These are phyloP conservation scores for Euphrasia confusa DNA, from an alignment of 257 asterid species.

Conservation along the genomic window DNA sequence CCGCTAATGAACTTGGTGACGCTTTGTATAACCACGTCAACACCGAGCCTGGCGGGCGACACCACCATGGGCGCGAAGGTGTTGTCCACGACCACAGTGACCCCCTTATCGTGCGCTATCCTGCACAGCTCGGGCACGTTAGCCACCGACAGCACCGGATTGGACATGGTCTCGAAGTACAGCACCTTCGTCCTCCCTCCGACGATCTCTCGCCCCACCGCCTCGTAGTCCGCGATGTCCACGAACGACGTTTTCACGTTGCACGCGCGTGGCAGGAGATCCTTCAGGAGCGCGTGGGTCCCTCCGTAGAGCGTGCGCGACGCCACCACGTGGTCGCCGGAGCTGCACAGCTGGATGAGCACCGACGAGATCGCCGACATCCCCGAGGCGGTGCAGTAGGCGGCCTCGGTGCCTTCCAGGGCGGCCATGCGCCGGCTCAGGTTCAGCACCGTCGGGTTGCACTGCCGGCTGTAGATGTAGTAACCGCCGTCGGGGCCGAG, in stretches of 20 bases:
- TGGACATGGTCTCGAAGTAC: neutral
- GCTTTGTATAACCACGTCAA: neutral
- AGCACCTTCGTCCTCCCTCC: neutral
- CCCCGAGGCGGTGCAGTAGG: slow-evolving; percentile 4
- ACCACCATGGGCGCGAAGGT: neutral
- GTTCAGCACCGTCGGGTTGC: neutral
- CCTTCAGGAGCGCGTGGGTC: neutral
- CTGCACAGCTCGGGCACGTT: slow-evolving; percentile 2
- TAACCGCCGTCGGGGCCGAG: neutral
- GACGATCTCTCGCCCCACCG: neutral
- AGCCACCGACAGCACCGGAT: neutral
- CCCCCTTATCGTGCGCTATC: neutral
- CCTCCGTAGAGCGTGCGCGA: neutral
- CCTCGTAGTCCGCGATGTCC: neutral
- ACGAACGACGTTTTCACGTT: neutral
- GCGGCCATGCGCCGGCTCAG: neutral
- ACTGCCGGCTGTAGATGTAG: slow-evolving; percentile 1
- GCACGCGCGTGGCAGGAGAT: neutral
- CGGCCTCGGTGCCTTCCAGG: neutral
- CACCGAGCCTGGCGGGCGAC: neutral
- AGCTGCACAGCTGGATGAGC: neutral
- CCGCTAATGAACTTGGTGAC: neutral
- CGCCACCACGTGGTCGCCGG: neutral
- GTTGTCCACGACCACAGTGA: neutral
- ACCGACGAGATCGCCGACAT: neutral